These are phyloP conservation scores for Salvia splendens DNA, from an alignment of 257 asterid genomes.

Conservation along the genomic window DNA sequence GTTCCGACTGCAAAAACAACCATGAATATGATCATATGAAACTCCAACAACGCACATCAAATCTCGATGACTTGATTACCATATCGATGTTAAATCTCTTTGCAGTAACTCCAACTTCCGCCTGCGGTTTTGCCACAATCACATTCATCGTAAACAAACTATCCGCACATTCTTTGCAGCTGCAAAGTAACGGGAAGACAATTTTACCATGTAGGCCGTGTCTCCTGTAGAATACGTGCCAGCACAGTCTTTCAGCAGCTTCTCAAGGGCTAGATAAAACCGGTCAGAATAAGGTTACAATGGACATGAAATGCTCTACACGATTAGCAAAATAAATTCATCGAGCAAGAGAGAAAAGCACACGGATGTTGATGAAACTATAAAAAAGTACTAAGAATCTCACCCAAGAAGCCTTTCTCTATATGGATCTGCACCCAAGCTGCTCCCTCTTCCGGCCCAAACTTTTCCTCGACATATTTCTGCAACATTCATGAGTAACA, in stretches of 20 bases:
- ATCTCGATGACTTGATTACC: constrained; percentile 35
- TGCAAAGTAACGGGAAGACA: neutral
- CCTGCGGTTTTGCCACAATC: constrained; percentile 49
- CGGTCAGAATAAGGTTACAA: neutral
- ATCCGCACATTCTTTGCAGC: neutral
- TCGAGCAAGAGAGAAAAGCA: too few species aligned
- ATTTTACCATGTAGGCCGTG: constrained; percentile 52
- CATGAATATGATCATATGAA: neutral
- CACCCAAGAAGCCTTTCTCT: constrained; percentile 65
- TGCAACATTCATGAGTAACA: constrained; percentile 32
- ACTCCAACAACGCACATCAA: neutral
- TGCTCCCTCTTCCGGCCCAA: constrained; percentile 52
- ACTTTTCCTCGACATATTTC: constrained; percentile 58
- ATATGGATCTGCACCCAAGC: constrained; percentile 52
- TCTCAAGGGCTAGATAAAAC: constrained; percentile 63
- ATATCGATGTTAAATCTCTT: constrained; percentile 60
- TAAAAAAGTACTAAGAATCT: constrained; percentile 16
- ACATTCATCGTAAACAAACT: neutral
- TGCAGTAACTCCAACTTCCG: constrained; percentile 60
- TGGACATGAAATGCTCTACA: neutral
- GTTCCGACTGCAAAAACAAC: constrained; percentile 48
- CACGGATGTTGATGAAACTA: neutral
- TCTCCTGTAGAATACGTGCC: constrained; percentile 62
- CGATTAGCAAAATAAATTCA: neutral
- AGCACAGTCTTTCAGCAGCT: constrained; percentile 49